A percentile compares a stretch with the other conserved stretches of the same genome.
Conservation (phyloP, 2,329 filamentous ascomycete genomes). For the Pestalotiopsis sp. region DNA sequence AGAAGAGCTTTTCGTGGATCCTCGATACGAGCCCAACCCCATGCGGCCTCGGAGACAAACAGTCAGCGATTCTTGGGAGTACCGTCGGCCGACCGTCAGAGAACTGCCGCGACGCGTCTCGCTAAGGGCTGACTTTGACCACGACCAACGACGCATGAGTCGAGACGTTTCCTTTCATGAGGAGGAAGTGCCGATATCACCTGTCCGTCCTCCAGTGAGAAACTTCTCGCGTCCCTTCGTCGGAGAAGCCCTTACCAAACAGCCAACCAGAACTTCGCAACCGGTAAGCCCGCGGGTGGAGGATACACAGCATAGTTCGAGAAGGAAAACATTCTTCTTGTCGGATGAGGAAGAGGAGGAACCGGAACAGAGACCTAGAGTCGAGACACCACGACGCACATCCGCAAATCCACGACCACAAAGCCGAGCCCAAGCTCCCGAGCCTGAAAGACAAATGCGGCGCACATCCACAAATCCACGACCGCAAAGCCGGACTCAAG, state of each 20-base stretch:
- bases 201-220: not conserved
- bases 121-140: not conserved
- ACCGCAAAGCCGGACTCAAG: not conserved
- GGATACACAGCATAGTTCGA: not conserved
- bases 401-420: not conserved
- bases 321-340: not conserved
- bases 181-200: not conserved
- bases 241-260: not conserved
- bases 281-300: not conserved
- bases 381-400: not conserved
- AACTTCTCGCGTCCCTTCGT: not conserved
- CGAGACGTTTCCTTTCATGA: not conserved
- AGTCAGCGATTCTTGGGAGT: not conserved
- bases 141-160: not conserved
- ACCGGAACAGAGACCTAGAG: not conserved
- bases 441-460: not conserved
- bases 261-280: not conserved
- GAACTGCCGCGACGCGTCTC: not conserved
- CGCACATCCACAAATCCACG: not conserved
- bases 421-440: not conserved
- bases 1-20: not conserved
- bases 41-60: not conserved
- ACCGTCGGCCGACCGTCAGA: not conserved
- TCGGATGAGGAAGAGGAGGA: not conserved
- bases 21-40: not conserved